Evolutionary conservation across 768 basidiomycete genomes (phyloP), one percentile per base, ranked within the genome.

Genomic region (Rhizopogon sp.): DNA sequence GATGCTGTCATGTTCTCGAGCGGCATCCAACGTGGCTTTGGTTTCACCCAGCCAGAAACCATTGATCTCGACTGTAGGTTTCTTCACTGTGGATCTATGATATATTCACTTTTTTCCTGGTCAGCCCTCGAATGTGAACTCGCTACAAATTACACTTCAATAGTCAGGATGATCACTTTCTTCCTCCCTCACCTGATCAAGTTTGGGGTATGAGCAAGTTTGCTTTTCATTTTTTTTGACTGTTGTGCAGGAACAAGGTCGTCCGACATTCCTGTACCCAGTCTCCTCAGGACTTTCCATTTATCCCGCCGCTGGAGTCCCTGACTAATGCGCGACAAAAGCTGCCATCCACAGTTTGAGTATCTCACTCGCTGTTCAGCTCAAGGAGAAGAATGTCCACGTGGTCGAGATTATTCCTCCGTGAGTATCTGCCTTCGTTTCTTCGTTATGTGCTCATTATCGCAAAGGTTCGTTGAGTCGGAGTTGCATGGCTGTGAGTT

Each of bases 391-490:
- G 16, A 76, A 79, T 25, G 72, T 85, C 11, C 70, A 79, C 44
- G 78, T 85, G 7, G 66, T 80, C 25, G 84, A 84, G 60, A 74
- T 85, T 22, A 67, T 80, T 3, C 83, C 83, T 10, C 83, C 84
- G 79, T 84, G 54, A 63, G 79, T 49, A 25, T 37, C 20, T 6
- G 25, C 11, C 33, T 17, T 57, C 72, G 25, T 11, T 20, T 43
- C 5, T 7, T 52, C 8, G 29, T 44, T 17, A 25, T 28, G 33
- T 31, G 9, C 45, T 42, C n/a, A 43, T 25, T 25, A 25, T 8
- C 39, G 20, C 25, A 10, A 52, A 83, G 81, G 8, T 70, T 84
- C 7, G 80, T 82, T 6, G 83, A 84, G 66, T 83, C 81, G 2
- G 83, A 84, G 59, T 68, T 84, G 31, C 82, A 85, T 60, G 82